Evolutionary conservation across 1,284 basidiomycete species (phyloP).

Genomic region (Papiliotrema flavescens): DNA sequence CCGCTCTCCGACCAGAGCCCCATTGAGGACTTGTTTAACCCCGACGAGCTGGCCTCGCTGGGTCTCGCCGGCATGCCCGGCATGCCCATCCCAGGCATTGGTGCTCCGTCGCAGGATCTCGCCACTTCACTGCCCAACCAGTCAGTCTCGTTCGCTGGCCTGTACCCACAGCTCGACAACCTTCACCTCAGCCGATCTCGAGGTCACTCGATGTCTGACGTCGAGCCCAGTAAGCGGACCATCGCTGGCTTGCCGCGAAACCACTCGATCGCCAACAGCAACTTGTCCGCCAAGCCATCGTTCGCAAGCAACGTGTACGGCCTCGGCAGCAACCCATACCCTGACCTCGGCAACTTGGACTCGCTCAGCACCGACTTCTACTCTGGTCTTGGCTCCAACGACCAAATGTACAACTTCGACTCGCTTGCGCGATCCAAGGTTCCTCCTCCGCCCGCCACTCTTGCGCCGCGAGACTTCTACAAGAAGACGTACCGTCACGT

Average conservation of each 20-base stretch:
- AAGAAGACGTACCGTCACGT: slow-evolving; percentile 46
- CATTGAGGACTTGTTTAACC: slow-evolving; percentile 47
- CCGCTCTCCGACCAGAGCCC: slow-evolving; percentile 39
- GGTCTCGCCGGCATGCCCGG: slow-evolving; percentile 50
- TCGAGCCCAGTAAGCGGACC: slow-evolving; percentile 19
- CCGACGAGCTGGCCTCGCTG: slow-evolving; percentile 47
- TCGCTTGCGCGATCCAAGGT: slow-evolving; percentile 32
- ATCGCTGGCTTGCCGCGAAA: slow-evolving; percentile 27
- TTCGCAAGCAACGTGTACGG: slow-evolving; percentile 17
- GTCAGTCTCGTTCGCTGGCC: slow-evolving; percentile 33
- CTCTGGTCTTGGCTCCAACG: slow-evolving; percentile 7
- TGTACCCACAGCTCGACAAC: slow-evolving; percentile 40
- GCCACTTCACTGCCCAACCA: slow-evolving; percentile 4
- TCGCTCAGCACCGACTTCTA: neutral
- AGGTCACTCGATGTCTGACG: slow-evolving; percentile 19
- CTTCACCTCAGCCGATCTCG: slow-evolving; percentile 20
- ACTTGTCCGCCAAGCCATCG: neutral
- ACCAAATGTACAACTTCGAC: slow-evolving; percentile 26
- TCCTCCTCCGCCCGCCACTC: slow-evolving; percentile 25
- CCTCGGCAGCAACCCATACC: slow-evolving; percentile 14
- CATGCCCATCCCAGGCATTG: slow-evolving; percentile 25
- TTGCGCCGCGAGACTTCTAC: slow-evolving; percentile 41
- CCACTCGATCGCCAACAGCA: slow-evolving; percentile 4
- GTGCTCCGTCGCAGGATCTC: slow-evolving; percentile 5
- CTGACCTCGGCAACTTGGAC: slow-evolving; percentile 8